These are phyloP conservation scores for Apiotrichum porosum DNA, from an alignment of 1,284 basidiomycete genomes.

Conservation along the genomic window DNA sequence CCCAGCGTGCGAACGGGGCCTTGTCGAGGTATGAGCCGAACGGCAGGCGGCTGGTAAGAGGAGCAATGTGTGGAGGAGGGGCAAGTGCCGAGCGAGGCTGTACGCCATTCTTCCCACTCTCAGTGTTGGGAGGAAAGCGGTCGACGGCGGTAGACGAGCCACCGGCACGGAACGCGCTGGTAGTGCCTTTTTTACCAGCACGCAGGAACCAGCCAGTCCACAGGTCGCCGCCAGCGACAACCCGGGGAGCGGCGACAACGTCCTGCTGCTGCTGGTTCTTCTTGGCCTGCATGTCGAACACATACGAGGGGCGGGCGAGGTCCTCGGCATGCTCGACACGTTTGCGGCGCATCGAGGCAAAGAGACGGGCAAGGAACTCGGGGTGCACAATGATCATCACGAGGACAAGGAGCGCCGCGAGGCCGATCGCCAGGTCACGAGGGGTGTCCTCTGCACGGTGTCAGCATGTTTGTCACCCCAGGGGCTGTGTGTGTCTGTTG, in stretches of 20 bases:
- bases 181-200: neutral
- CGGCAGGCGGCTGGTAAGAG: slow-evolving; percentile 28
- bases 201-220: slow-evolving; percentile 29
- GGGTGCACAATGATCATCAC: slow-evolving; percentile 35
- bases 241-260: slow-evolving; percentile 1
- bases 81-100: slow-evolving; percentile 2
- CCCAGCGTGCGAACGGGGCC: slow-evolving; percentile 32
- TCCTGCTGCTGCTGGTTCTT: neutral
- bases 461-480: no score
- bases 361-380: slow-evolving; percentile 42
- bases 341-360: slow-evolving; percentile 28
- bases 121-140: neutral
- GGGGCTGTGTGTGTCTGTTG: no score
- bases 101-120: neutral
- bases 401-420: slow-evolving; percentile 27
- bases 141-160: neutral
- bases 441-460: neutral
- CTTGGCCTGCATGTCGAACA: slow-evolving; percentile 4
- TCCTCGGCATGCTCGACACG: slow-evolving; percentile 1
- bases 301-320: slow-evolving; percentile 4
- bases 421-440: slow-evolving; percentile 23
- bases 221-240: slow-evolving; percentile 32
- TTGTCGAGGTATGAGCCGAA: slow-evolving; percentile 21
- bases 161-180: neutral
- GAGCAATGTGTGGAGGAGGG: slow-evolving; percentile 37